Conservation (phyloP, 1,139 yeast genomes). For the Magnusiomyces tetraspermus region DNA sequence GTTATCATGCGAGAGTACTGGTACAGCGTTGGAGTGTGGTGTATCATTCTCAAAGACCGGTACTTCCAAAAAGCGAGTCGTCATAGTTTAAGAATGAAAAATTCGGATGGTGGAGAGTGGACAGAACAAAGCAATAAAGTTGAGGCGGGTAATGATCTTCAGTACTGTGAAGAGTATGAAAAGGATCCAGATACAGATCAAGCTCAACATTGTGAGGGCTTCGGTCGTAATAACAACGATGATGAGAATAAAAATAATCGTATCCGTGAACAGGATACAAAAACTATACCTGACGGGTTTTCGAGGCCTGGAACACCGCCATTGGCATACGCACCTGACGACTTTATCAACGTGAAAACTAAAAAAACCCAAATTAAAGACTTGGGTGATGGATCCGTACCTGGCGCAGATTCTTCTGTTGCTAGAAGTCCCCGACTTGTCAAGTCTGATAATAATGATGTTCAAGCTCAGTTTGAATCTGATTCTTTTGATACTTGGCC, state of each 20-base stretch:
- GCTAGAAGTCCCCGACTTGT: background rate
- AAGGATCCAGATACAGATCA: background rate
- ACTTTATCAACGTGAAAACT: slow-evolving; percentile 17
- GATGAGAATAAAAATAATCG: background rate
- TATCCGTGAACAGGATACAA: background rate
- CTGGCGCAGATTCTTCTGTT: background rate
- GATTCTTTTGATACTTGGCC: too few species aligned
- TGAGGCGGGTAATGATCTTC: background rate
- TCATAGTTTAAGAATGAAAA: slow-evolving; percentile 11
- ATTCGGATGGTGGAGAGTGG: slow-evolving; percentile 5
- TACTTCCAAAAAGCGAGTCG: slow-evolving; percentile 20
- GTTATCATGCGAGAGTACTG: slow-evolving; percentile 31
- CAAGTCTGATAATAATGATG: background rate
- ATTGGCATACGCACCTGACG: slow-evolving; percentile 22
- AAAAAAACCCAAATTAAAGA: slow-evolving; percentile 8
- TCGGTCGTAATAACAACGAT: background rate
- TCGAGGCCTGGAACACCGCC: slow-evolving; percentile 25
- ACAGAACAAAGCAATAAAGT: background rate
- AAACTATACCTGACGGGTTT: slow-evolving; percentile 16
- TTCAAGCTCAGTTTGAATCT: too few species aligned
- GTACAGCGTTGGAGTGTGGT: slow-evolving; percentile 33
- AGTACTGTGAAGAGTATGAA: background rate
- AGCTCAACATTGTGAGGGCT: too few species aligned
- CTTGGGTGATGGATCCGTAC: background rate
- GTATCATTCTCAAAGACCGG: slow-evolving; percentile 30